These are phyloP conservation scores for Phialophora tarda DNA, from an alignment of 2,329 filamentous ascomycete genomes.

Conservation along the genomic window DNA sequence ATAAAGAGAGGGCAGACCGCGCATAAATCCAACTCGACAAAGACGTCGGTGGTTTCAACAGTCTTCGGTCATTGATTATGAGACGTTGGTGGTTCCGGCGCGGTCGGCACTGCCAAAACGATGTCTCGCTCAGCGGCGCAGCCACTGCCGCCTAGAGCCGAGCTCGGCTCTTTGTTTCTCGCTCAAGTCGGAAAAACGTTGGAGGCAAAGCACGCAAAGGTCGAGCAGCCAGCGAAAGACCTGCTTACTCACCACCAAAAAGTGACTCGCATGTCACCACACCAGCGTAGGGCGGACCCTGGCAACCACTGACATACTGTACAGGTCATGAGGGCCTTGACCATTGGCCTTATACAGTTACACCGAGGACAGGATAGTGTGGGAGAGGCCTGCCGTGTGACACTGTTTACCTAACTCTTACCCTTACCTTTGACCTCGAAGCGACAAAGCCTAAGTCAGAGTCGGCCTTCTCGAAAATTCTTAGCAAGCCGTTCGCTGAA, in stretches of 20 bases:
- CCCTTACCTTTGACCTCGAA: not conserved
- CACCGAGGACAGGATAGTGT: not conserved
- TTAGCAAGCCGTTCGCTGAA: not conserved
- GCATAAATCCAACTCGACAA: not conserved
- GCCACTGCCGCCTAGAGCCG: slow-evolving; percentile 2
- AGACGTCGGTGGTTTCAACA: slow-evolving; percentile 8
- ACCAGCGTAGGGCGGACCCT: not conserved
- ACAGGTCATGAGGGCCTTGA: not conserved
- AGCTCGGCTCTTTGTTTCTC: slow-evolving; percentile 14
- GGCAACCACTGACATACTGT: not conserved
- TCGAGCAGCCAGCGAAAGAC: not conserved
- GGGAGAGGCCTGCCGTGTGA: slow-evolving; percentile 5
- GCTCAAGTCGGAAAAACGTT: slow-evolving; percentile 1
- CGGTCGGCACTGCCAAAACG: slow-evolving; percentile 10
- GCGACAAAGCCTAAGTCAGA: slow-evolving; percentile 1
- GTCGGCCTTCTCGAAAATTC: slow-evolving; percentile 4
- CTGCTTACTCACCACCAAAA: not conserved
- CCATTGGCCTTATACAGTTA: not conserved
- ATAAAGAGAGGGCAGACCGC: not conserved
- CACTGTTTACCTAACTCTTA: slow-evolving; percentile 4
- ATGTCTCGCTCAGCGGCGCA: slow-evolving; percentile 8
- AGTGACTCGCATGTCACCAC: not conserved
- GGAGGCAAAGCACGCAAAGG: not conserved
- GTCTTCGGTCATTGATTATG: slow-evolving; percentile 15
- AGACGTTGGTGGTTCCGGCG: slow-evolving; percentile 12